phyloP scores from a whole-genome alignment of 1,139 yeast genomes.

The Kurtzmaniella natalensis region DNA sequence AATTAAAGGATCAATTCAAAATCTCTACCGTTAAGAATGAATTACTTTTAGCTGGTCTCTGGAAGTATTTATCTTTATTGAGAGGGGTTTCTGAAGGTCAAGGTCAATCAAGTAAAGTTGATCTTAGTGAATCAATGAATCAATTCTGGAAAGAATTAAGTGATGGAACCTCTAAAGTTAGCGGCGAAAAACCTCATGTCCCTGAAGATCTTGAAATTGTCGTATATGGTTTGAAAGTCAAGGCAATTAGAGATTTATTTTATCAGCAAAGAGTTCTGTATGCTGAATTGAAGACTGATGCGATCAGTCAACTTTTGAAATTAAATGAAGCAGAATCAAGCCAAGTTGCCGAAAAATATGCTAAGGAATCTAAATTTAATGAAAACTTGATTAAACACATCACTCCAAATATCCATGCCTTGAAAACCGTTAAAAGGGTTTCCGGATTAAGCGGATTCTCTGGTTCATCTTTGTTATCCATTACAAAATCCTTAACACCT shows the following conservation, averaged over 20 bases:
- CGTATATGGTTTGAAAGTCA: too few species aligned
- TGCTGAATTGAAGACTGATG: neutral
- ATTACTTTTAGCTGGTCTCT: neutral
- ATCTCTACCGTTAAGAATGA: neutral
- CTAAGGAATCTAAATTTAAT: neutral
- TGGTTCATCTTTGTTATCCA: neutral
- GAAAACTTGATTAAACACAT: neutral
- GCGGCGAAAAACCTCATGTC: too few species aligned
- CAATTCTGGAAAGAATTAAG: too few species aligned
- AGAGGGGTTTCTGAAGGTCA: too few species aligned
- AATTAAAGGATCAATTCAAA: neutral
- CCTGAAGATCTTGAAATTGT: too few species aligned
- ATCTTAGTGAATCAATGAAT: too few species aligned
- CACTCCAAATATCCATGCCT: neutral
- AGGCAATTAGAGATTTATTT: too few species aligned
- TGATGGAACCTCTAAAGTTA: too few species aligned
- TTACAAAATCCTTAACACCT: neutral
- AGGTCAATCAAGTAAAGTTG: too few species aligned
- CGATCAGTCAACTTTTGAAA: neutral
- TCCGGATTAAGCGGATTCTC: neutral
- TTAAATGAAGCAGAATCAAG: neutral
- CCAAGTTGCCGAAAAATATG: neutral
- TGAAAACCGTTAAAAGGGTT: neutral
- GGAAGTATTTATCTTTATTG: neutral
- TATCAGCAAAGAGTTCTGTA: too few species aligned